phyloP scores from a whole-genome alignment of 768 basidiomycete genomes.

The Psilocybe cubensis region DNA sequence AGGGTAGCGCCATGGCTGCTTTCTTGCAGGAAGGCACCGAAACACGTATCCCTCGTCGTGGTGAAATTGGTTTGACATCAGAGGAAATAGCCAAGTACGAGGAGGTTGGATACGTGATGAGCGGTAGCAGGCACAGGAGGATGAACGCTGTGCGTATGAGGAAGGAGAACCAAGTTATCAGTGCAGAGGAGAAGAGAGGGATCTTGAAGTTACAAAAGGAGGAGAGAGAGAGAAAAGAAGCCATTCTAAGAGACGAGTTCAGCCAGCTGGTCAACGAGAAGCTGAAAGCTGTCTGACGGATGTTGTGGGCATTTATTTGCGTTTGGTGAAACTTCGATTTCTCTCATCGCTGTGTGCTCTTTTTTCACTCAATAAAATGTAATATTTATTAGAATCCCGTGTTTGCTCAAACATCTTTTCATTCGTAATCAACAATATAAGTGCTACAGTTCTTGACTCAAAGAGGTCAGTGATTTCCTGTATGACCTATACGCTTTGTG shows the following conservation, averaged over 20 bases:
- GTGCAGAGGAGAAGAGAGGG: constrained; percentile 96
- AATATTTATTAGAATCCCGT: background rate
- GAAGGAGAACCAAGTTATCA: constrained; percentile 99
- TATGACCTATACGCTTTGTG: too few relatives aligned
- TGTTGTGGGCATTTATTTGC: too few relatives aligned
- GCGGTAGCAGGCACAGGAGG: constrained; percentile 88
- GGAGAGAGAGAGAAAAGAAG: constrained; percentile 90
- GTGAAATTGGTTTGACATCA: constrained; percentile 94
- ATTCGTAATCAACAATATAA: background rate
- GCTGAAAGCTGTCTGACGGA: constrained; percentile 49
- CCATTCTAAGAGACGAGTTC: constrained; percentile 88
- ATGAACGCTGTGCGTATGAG: constrained; percentile 99
- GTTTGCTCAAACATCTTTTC: background rate
- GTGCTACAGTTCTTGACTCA: background rate
- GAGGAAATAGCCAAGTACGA: constrained; percentile 90
- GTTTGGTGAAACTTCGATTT: background rate
- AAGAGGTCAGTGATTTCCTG: too few relatives aligned
- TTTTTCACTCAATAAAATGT: background rate
- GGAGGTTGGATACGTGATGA: constrained; percentile 95
- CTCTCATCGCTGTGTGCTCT: background rate
- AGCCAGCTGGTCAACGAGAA: constrained; percentile 80
- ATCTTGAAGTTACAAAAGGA: constrained; percentile 94
- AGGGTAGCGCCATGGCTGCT: constrained; percentile 98
- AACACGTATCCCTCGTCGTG: constrained; percentile 93
- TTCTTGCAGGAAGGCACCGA: constrained; percentile 87